Evolutionary conservation across 2,329 filamentous ascomycete genomes (phyloP).

Genomic region (Cladophialophora immunda): DNA sequence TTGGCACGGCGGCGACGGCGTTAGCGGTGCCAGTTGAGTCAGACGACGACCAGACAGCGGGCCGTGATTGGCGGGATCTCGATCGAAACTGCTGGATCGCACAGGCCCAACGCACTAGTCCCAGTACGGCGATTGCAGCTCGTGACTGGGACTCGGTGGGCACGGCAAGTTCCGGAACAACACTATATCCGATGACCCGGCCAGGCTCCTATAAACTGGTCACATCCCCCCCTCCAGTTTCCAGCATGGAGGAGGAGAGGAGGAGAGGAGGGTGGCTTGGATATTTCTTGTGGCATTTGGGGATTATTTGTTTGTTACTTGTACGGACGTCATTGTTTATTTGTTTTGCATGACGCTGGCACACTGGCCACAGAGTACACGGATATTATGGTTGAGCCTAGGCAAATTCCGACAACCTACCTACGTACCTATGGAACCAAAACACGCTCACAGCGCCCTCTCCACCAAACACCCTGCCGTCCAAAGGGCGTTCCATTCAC

Average conservation of each 20-base stretch:
- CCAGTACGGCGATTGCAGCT: background rate
- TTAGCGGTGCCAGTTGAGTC: background rate
- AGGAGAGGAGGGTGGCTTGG: background rate
- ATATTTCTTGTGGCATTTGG: too few species aligned
- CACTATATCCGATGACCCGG: background rate
- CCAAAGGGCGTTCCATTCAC: background rate
- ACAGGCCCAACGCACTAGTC: background rate
- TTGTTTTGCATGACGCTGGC: background rate
- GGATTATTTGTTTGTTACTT: background rate
- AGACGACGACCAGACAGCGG: background rate
- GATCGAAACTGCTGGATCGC: background rate
- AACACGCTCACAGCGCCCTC: too few species aligned
- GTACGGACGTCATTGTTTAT: background rate
- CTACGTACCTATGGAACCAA: too few species aligned
- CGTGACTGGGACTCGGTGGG: background rate
- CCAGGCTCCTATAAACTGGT: background rate
- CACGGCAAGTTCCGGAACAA: background rate
- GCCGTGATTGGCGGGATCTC: background rate
- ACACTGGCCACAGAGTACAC: background rate
- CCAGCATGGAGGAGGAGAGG: background rate
- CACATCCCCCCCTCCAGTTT: background rate
- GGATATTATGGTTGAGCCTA: background rate
- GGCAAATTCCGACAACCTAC: background rate
- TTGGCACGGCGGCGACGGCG: background rate
- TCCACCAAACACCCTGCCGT: background rate